Conservation (phyloP, 352 stramenopile genomes). For the Globisporangium rhizosaccharum region DNA sequence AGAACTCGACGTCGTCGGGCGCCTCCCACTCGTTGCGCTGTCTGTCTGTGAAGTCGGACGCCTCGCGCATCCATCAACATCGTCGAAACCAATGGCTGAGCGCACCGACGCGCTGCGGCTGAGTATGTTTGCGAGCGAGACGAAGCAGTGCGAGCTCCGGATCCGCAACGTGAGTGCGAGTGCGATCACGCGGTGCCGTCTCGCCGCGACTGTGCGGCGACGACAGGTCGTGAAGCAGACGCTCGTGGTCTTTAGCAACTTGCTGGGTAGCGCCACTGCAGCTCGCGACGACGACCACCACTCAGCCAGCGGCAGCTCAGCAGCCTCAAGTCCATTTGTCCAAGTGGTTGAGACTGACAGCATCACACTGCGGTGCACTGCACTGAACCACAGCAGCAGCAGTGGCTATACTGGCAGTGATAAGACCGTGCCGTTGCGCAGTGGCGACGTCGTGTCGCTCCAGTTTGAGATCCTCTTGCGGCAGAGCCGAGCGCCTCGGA, state of each 20-base stretch:
- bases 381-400: neutral
- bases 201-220: slow-evolving; percentile 29
- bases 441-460: slow-evolving; percentile 28
- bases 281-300: too few relatives aligned
- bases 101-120: slow-evolving; percentile 19
- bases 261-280: slow-evolving; percentile 3
- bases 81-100: slow-evolving; percentile 1
- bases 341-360: slow-evolving; percentile 15
- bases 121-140: slow-evolving; percentile 66
- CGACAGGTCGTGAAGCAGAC: slow-evolving; percentile 23
- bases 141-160: slow-evolving; percentile 45
- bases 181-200: slow-evolving; percentile 32
- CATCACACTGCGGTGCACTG: slow-evolving; percentile 13
- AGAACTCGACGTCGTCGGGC: slow-evolving; percentile 32
- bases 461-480: slow-evolving; percentile 33
- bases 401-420: neutral
- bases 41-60: slow-evolving; percentile 41
- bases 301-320: neutral
- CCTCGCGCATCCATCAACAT: slow-evolving; percentile 11
- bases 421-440: slow-evolving; percentile 20
- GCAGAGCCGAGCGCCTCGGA: slow-evolving; percentile 5
- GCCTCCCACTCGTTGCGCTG: slow-evolving; percentile 40
- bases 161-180: slow-evolving; percentile 44
- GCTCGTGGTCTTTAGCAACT: slow-evolving; percentile 43
- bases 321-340: neutral